Evolutionary conservation across 2,329 filamentous ascomycete species (phyloP).

Genomic region (Stemphylium vesicarium): DNA sequence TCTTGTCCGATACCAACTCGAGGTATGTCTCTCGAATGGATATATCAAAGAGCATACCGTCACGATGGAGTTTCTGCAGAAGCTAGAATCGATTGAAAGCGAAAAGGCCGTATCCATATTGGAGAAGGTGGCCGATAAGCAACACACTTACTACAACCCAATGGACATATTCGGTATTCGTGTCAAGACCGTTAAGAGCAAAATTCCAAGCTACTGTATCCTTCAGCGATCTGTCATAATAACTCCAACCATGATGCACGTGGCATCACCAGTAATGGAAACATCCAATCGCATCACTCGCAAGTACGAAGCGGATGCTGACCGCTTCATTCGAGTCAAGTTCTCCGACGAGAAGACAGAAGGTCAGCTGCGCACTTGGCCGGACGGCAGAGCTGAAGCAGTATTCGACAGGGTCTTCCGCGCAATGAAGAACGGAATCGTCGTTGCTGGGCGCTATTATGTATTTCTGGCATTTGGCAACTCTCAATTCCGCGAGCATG

Average conservation of each 20-base stretch:
- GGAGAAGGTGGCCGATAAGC: conserved; percentile 73
- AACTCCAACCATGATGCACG: conserved; percentile 83
- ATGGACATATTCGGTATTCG: conserved; percentile 71
- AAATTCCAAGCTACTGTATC: conserved; percentile 74
- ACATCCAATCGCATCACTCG: conserved; percentile 87
- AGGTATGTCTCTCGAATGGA: conserved; percentile 86
- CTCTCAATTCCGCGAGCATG: conserved; percentile 90
- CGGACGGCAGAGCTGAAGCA: conserved; percentile 54
- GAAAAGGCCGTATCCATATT: conserved; percentile 69
- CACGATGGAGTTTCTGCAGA: conserved; percentile 68
- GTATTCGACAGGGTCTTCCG: conserved; percentile 77
- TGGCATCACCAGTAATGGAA: conserved; percentile 79
- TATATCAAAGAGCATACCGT: conserved; percentile 79
- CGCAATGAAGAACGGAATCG: conserved; percentile 77
- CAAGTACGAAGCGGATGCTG: conserved; percentile 69
- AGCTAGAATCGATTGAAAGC: conserved; percentile 60
- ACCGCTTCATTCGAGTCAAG: conserved; percentile 86
- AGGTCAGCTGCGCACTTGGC: conserved; percentile 45
- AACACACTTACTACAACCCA: conserved; percentile 69
- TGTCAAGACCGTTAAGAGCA: conserved; percentile 36
- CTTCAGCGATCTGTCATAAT: conserved; percentile 77
- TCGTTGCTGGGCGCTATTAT: conserved; percentile 80
- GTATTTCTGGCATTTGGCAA: conserved; percentile 94
- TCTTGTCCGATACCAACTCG: conserved; percentile 83
- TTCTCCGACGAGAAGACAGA: conserved; percentile 80